Evolutionary conservation across 2,329 filamentous ascomycete genomes (phyloP).

Genomic region (Fonsecaea nubica): DNA sequence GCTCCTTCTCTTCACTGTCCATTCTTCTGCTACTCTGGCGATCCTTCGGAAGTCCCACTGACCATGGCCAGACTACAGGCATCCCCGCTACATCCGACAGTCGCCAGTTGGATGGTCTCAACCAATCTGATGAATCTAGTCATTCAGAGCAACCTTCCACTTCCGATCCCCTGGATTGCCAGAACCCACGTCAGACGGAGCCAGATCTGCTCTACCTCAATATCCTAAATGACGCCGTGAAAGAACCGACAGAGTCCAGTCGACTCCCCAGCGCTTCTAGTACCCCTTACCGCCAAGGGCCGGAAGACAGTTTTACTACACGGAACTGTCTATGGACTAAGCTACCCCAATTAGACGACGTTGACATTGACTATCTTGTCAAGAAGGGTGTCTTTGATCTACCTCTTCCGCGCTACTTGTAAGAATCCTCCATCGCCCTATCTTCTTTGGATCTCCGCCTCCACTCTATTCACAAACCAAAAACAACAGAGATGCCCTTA

Average conservation of each 20-base stretch:
- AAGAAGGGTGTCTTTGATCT: conserved; percentile 42
- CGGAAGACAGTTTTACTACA: conserved; percentile 37
- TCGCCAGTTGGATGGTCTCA: conserved; percentile 19
- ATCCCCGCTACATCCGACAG: conserved; percentile 34
- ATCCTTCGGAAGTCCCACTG: conserved; percentile 20
- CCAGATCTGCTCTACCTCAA: conserved; percentile 41
- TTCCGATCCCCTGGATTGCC: conserved; percentile 34
- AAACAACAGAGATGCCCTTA: conserved; percentile 36
- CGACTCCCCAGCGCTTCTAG: conserved; percentile 36
- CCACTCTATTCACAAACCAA: conserved; percentile 32
- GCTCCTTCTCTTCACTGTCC: conserved; percentile 27
- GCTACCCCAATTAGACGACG: conserved; percentile 38
- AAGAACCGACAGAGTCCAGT: conserved; percentile 39
- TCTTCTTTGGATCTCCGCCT: conserved; percentile 20
- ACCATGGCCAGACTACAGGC: conserved; percentile 35
- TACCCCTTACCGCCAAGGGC: conserved; percentile 33
- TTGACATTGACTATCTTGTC: conserved; percentile 41
- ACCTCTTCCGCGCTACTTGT: conserved; percentile 37
- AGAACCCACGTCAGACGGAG: conserved; percentile 38
- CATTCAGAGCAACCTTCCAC: conserved; percentile 23
- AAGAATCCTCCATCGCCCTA: conserved; percentile 30
- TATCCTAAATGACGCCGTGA: conserved; percentile 40
- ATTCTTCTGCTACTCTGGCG: background rate
- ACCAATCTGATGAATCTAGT: background rate
- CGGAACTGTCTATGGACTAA: conserved; percentile 37